Base-by-base conservation (phyloP, 148 eudicot species). In the Vaccinium darrowii region DNA sequence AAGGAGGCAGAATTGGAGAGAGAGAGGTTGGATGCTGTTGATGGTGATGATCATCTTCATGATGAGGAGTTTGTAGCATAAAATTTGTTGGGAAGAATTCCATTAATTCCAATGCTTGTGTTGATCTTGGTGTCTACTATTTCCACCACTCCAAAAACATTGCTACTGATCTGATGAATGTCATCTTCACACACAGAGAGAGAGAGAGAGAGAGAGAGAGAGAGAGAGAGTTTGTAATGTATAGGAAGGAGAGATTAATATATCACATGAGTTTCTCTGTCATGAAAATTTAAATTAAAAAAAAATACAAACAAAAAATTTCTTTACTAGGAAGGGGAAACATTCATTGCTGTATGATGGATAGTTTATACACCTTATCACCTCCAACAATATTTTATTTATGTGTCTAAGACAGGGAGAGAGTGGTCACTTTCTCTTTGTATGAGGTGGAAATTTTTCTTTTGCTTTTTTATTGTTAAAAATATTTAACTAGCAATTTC, bases 61-160 rank as follows among this genome's bases (percentile, higher is more conserved):
- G 89, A 63, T 90, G 89, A 65, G 92, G 91, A 87, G 90, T 85
- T 89, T 93, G 98, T 51, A 95, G 92, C 95, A 97, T 92, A 90
- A 95, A 97, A 89, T 95, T 97, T 62, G 95, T 63, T 54, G 94
- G 91, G 87, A 94, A 95, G 88, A 97, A 97, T 75, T 90, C 97
- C 99, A 97, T 97, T 33, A 33, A 33, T 1, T 86, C 86, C 93
- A 82, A 81, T 87, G 87, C 85, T 89, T 88, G 88, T 92, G 93
- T 90, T 94, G 79, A 84, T 88, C 88, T 87, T 75, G 65, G 18
- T 71, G 18, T 27, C 36, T 27, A 60, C 16, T 78, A 82, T 27
- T 16, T 71, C 90, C 84, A 83, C 82, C 78, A 23, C 58, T 84
- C 75, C 57, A 25, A 21, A 57, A 3, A 33, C 56, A 43, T 83